Conservation (phyloP, 2,329 filamentous ascomycete species). For the Diplodia mutila region DNA sequence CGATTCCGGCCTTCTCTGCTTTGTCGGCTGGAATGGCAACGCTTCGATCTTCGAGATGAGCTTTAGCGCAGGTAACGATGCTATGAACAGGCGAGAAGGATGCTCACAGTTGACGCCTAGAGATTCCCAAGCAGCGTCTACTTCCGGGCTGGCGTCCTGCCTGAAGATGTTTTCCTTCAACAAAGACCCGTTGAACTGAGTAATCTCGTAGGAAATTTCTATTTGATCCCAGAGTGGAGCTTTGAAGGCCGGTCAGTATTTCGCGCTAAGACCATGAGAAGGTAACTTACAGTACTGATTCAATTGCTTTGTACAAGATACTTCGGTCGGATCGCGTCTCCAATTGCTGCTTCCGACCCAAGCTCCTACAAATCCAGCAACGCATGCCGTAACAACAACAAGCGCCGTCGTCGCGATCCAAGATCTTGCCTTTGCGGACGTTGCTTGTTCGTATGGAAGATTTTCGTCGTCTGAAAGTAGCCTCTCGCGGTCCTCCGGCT, state of each 20-base stretch:
- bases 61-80: constrained; percentile 60
- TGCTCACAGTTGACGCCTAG: constrained; percentile 57
- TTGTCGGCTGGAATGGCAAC: constrained; percentile 56
- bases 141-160: constrained; percentile 53
- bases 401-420: constrained; percentile 30
- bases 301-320: constrained; percentile 36
- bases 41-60: constrained; percentile 50
- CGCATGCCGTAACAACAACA: constrained; percentile 30
- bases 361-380: constrained; percentile 34
- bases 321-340: constrained; percentile 30
- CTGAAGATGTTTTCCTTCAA: constrained; percentile 60
- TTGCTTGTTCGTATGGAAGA: background rate
- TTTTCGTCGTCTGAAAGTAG: constrained; percentile 8
- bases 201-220: constrained; percentile 45
- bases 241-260: constrained; percentile 25
- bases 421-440: constrained; percentile 22
- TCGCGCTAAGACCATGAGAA: background rate
- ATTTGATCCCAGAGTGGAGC: constrained; percentile 46
- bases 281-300: constrained; percentile 37
- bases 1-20: constrained; percentile 56
- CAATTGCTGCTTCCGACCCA: constrained; percentile 28
- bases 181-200: constrained; percentile 61
- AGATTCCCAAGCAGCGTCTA: constrained; percentile 61
- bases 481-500: constrained; percentile 10
- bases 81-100: constrained; percentile 55